Evolutionary conservation across 345 rosid species (phyloP).

Genomic region (Theobroma cacao): DNA sequence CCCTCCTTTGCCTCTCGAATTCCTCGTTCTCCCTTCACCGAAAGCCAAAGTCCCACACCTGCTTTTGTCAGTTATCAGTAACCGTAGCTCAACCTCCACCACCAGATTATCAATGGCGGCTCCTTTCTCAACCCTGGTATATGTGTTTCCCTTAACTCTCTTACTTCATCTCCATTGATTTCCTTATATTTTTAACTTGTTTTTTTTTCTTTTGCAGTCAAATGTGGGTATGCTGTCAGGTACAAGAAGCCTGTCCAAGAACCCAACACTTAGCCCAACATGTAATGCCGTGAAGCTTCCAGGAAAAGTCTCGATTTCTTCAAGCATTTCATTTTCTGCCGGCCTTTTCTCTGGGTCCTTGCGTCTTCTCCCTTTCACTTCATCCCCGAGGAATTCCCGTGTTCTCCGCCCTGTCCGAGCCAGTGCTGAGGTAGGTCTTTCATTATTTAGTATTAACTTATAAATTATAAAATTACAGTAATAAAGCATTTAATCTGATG

Average conservation of each 20-base stretch:
- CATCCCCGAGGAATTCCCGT: constrained; percentile 31
- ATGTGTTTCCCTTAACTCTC: constrained; percentile 22
- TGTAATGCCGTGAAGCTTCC: constrained; percentile 30
- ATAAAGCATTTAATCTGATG: not conserved
- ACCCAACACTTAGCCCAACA: constrained; percentile 25
- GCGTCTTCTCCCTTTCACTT: constrained; percentile 30
- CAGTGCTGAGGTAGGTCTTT: constrained; percentile 57
- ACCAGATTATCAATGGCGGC: constrained; percentile 51
- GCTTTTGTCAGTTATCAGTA: not conserved
- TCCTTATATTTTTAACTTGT: not conserved
- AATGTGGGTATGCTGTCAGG: constrained; percentile 45
- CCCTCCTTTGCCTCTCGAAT: not conserved
- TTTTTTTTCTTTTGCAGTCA: constrained; percentile 43
- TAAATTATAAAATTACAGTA: not conserved
- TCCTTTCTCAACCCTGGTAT: constrained; percentile 51
- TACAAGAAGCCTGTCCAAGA: constrained; percentile 33
- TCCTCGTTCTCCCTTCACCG: not conserved
- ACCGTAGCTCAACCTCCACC: not conserved
- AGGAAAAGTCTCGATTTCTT: constrained; percentile 21
- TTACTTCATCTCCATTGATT: not conserved
- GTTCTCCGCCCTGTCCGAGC: constrained; percentile 49
- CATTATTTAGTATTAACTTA: not conserved
- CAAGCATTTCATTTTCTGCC: constrained; percentile 31
- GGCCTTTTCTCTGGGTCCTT: constrained; percentile 38
- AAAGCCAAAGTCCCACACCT: not conserved